A percentile compares a stretch with the other conserved stretches of the same genome.
These are phyloP conservation scores for Leccinum disarticulatum DNA, from an alignment of 768 basidiomycete species.

Conservation along the genomic window DNA sequence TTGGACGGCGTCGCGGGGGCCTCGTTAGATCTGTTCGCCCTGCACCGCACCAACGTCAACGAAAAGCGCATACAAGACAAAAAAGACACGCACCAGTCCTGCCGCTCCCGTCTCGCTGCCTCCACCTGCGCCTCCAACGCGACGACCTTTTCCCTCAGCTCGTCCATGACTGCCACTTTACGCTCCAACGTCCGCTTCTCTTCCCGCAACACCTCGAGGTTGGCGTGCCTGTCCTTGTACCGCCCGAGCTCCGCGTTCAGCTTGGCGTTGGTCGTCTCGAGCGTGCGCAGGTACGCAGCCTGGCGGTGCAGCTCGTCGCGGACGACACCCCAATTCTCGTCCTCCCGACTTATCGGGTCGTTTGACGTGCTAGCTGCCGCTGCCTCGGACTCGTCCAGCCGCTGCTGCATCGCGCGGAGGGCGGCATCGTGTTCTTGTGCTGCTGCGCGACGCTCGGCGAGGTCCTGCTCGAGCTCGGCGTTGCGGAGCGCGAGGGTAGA, in stretches of 20 bases:
- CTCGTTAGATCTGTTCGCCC: constrained; percentile 39
- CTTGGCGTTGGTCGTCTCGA: constrained; percentile 60
- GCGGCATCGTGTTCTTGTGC: constrained; percentile 42
- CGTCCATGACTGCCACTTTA: constrained; percentile 50
- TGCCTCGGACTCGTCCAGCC: constrained; percentile 45
- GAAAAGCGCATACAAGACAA: background rate
- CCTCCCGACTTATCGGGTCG: constrained; percentile 37
- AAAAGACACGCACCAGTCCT: constrained; percentile 51
- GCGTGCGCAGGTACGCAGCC: constrained; percentile 53
- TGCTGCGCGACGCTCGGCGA: constrained; percentile 40
- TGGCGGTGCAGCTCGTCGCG: constrained; percentile 70
- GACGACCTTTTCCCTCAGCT: constrained; percentile 53
- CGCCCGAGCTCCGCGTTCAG: constrained; percentile 52
- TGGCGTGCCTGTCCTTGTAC: constrained; percentile 55
- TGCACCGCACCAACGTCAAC: constrained; percentile 14
- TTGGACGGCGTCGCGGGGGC: constrained; percentile 39
- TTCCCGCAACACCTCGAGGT: constrained; percentile 69
- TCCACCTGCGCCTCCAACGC: constrained; percentile 66
- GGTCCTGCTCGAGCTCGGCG: constrained; percentile 47
- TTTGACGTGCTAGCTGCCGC: constrained; percentile 17
- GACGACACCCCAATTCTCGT: constrained; percentile 61
- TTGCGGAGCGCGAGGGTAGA: constrained; percentile 47
- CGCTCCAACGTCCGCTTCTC: constrained; percentile 67
- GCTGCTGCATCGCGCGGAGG: constrained; percentile 45
- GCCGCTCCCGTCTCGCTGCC: constrained; percentile 53